Evolutionary conservation across 2,329 filamentous ascomycete genomes (phyloP).

Genomic region (Zasmidium citrigriseum): DNA sequence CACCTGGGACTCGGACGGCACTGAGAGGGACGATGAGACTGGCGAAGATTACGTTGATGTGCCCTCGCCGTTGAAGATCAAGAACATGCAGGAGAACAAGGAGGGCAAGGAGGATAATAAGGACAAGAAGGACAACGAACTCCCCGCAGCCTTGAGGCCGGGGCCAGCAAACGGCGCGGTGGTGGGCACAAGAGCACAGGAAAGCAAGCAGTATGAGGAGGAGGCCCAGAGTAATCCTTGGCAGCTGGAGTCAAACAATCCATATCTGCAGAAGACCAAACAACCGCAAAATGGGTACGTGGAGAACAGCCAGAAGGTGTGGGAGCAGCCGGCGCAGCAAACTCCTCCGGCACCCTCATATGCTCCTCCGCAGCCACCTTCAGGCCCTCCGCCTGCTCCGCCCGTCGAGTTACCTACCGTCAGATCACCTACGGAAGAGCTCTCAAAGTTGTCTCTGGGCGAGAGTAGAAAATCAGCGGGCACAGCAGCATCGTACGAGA

Average conservation of each 20-base stretch:
- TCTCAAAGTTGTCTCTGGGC: slow-evolving; percentile 40
- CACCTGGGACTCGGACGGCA: slow-evolving; percentile 36
- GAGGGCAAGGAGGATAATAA: slow-evolving; percentile 15
- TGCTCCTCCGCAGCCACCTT: slow-evolving; percentile 22
- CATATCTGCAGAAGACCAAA: slow-evolving; percentile 19
- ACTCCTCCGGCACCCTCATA: slow-evolving; percentile 22
- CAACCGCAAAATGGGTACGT: slow-evolving; percentile 10
- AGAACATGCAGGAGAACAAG: slow-evolving; percentile 26
- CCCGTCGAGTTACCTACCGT: slow-evolving; percentile 44
- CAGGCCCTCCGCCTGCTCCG: slow-evolving; percentile 19
- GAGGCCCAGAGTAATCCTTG: slow-evolving; percentile 32
- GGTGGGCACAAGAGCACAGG: slow-evolving; percentile 13
- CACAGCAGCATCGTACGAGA: slow-evolving; percentile 23
- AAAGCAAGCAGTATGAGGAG: slow-evolving; percentile 23
- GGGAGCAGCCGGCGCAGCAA: slow-evolving; percentile 36
- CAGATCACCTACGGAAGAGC: slow-evolving; percentile 42
- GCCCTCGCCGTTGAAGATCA: slow-evolving; percentile 32
- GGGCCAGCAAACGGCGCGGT: slow-evolving; percentile 22
- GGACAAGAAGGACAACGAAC: slow-evolving; percentile 21
- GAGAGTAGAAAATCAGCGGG: slow-evolving; percentile 19
- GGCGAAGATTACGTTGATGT: slow-evolving; percentile 25
- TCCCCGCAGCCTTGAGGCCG: slow-evolving; percentile 30
- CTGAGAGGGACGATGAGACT: slow-evolving; percentile 17
- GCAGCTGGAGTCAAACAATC: slow-evolving; percentile 25
- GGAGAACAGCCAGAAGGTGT: slow-evolving; percentile 41